These are phyloP conservation scores for Cryptococcus sp. DNA, from an alignment of 1,284 basidiomycete species.

Conservation along the genomic window DNA sequence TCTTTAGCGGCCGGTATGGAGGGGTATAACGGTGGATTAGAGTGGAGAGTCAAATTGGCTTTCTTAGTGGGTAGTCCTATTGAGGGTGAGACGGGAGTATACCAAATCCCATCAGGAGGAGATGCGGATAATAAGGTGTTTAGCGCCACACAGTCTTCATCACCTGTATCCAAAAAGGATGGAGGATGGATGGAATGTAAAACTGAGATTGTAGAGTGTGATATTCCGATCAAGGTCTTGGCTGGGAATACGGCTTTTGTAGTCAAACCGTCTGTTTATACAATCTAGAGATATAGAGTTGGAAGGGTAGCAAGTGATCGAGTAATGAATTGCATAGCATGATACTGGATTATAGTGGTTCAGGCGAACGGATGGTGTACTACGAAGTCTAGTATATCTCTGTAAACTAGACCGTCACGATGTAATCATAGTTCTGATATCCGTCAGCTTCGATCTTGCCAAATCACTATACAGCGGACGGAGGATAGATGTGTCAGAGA, in stretches of 20 bases:
- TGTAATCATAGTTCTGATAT: not conserved
- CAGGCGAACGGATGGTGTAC: no score
- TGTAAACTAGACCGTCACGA: not conserved
- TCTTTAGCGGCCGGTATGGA: constrained; percentile 50
- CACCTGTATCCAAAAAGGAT: not conserved
- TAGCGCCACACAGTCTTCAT: not conserved
- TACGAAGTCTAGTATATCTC: no score
- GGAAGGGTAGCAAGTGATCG: no score
- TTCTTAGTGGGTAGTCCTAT: constrained; percentile 67
- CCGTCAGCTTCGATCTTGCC: not conserved
- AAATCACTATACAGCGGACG: not conserved
- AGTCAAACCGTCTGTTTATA: constrained; percentile 30
- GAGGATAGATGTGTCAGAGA: constrained; percentile 14
- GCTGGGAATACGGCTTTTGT: constrained; percentile 79
- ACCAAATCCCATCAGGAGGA: not conserved
- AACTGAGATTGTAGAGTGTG: constrained; percentile 82
- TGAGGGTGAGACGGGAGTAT: constrained; percentile 56
- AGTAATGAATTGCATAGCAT: no score
- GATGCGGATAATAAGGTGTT: not conserved
- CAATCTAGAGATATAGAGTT: not conserved
- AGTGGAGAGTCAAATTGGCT: constrained; percentile 78
- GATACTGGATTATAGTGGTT: no score
- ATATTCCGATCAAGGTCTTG: constrained; percentile 81
- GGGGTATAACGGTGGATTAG: constrained; percentile 59
- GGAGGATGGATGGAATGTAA: constrained; percentile 50